Base-by-base conservation (phyloP, 768 basidiomycete species). In the Lyophyllum atratum region DNA sequence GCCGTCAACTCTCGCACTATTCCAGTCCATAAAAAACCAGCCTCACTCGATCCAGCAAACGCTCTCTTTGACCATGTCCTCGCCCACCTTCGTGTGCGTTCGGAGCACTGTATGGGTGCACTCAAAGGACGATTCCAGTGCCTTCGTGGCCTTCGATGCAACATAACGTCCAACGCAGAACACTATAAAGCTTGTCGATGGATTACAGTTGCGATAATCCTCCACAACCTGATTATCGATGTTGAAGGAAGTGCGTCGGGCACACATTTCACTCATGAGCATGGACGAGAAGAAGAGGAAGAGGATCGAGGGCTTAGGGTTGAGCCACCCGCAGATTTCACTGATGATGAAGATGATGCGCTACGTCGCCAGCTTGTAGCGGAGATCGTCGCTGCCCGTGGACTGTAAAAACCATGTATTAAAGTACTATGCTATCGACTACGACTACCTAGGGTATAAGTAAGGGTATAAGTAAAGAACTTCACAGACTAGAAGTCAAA, bases 221-320 rank as follows among this genome's bases (percentile, higher is more conserved):
- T 75, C 19, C 75, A 75, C 59, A 74, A 73, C 59, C 52, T 73
- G n/a, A 60, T 73, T 17, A 68, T 74, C 39, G 68, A 73, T 40
- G 52, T 74, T 21, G 73, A 76, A 59, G 74, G 71, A 22, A 34
- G 14, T 4, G 19, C 19, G 21, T 57, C 59, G 22, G 63, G 19
- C 15, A 52, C 52, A 2, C 31, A 58, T 10, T 72, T 68, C 52
- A 4, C 39, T 6, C n/a, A 28, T n/a, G 33, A 29, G 1, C 61
- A 67, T 50, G 56, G 29, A n/a, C 39, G n/a, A 10, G 48, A 33
- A n/a, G 54, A 63, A 6, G 67, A 66, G 55, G 37, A 42, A 11
- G 59, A 63, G 31, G 62, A 66, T 39, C 4, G 8, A 39, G 37
- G 31, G 12, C 12, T 6, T 12, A 33, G 31, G 12, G 31, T 33